Conservation (phyloP, 306 rosid species). For the Rubus parviflorus region DNA sequence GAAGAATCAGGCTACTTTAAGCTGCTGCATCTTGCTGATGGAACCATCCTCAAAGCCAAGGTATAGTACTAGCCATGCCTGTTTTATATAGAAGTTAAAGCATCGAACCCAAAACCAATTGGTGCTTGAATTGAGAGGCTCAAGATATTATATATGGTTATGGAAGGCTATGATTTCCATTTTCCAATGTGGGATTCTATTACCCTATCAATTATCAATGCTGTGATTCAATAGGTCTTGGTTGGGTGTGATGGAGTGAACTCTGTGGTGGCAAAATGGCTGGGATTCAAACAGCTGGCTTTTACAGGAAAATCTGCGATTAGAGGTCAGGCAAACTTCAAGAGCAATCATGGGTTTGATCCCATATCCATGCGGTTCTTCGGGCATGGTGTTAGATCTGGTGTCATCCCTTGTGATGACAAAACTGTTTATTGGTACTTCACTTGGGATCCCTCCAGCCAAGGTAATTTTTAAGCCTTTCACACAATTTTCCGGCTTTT, state of each 20-base stretch:
- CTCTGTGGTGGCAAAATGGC: slow-evolving; percentile 28
- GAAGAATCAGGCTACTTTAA: slow-evolving; percentile 49
- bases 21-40: slow-evolving; percentile 59
- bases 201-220: neutral
- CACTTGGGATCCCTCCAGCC: slow-evolving; percentile 26
- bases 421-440: slow-evolving; percentile 26
- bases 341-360: slow-evolving; percentile 23
- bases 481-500: neutral
- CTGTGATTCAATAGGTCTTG: slow-evolving; percentile 10
- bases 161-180: no score
- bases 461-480: neutral
- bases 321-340: slow-evolving; percentile 8
- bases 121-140: no score
- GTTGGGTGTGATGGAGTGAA: slow-evolving; percentile 37
- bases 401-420: slow-evolving; percentile 24
- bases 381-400: slow-evolving; percentile 28
- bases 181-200: no score
- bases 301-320: slow-evolving; percentile 30
- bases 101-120: no score
- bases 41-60: slow-evolving; percentile 53
- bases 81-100: no score
- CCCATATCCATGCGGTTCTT: slow-evolving; percentile 18
- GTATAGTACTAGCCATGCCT: slow-evolving; percentile 14
- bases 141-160: no score
- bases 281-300: slow-evolving; percentile 15